Evolutionary conservation across 345 rosid genomes (phyloP), one percentile per base, ranked within the genome.

Genomic region (Mallotus nudiflorus): DNA sequence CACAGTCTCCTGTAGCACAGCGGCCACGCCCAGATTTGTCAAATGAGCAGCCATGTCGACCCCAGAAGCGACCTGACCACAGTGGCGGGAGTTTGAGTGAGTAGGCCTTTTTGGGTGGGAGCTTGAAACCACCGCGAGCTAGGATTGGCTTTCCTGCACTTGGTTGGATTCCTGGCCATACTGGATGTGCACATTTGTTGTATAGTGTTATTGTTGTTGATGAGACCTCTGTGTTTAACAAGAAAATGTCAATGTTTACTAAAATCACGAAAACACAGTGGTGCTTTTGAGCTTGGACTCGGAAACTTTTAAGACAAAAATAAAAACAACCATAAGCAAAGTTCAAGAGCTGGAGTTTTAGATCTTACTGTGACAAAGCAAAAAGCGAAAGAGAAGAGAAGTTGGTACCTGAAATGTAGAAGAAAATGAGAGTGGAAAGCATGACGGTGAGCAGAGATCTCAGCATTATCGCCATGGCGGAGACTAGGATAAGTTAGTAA

Each of bases 31-130:
- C 97, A 0, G 86, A 59, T 22, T 69, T 69, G 73, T 90, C 96
- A 52, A 94, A 94, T 63, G 85, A 58, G 82, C 99, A 94, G 64
- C 93, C 95, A 54, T 92, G 97, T 37, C 97, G 91, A 44, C 97
- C 99, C 97, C 97, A 92, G 79, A 95, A 86, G 13, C 99, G 97
- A 56, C 99, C 97, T 0, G 97, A 90, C 99, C 97, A 95, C 15
- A 92, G 89, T 0, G 96, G 60, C 0, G 96, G 99, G 58, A 95
- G 85, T 4, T 62, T 80, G 37, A 92, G 68, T 42, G 91, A 51
- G 86, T 74, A 75, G 58, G 92, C 87, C 75, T 76, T 87, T 77
- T 84, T 87, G 2, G 89, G 86, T 10, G 81, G 81, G 10, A 92
- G 97, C 78, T 81, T 81, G 80, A 95, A 89, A 3, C 99, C 99